phyloP scores from a whole-genome alignment of 768 basidiomycete genomes.

The Coprinopsis marcescibilis region DNA sequence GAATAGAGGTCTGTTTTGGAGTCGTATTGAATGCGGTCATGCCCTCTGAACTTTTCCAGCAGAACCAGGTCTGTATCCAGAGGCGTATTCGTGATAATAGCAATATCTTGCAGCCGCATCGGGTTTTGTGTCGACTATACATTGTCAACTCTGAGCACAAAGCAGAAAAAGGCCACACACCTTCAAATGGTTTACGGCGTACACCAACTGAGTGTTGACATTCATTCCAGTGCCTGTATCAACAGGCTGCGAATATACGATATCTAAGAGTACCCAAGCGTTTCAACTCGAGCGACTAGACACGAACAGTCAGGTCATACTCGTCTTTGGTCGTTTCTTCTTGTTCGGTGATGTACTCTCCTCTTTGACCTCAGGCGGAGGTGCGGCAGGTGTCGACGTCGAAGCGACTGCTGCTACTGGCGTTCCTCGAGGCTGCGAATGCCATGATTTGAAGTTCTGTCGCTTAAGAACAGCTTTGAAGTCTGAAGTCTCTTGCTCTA shows the following conservation, averaged over 20 bases:
- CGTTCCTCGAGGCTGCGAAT: constrained; percentile 47
- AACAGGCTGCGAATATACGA: constrained; percentile 85
- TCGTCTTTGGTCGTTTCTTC: constrained; percentile 63
- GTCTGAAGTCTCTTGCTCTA: constrained; percentile 63
- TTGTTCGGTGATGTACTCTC: constrained; percentile 33
- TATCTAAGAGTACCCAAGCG: constrained; percentile 35
- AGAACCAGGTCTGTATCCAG: constrained; percentile 66
- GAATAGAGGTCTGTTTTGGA: constrained; percentile 81
- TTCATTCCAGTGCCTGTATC: constrained; percentile 77
- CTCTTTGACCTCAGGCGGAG: constrained; percentile 13
- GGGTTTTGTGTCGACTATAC: constrained; percentile 63
- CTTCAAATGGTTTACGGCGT: constrained; percentile 78
- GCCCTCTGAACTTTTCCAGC: constrained; percentile 74
- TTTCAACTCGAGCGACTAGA: constrained; percentile 10
- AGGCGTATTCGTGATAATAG: constrained; percentile 73
- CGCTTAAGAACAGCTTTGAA: constrained; percentile 62
- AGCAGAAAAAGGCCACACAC: constrained; percentile 29
- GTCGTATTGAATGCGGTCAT: constrained; percentile 76
- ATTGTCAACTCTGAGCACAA: neutral
- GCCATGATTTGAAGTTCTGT: constrained; percentile 73
- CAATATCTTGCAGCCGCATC: constrained; percentile 84
- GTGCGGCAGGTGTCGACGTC: constrained; percentile 16
- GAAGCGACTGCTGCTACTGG: constrained; percentile 17
- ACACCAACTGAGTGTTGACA: constrained; percentile 82
- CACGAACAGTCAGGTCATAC: constrained; percentile 27